Evolutionary conservation across 2,329 filamentous ascomycete genomes (phyloP).

Genomic region (Botrytis fragariae): DNA sequence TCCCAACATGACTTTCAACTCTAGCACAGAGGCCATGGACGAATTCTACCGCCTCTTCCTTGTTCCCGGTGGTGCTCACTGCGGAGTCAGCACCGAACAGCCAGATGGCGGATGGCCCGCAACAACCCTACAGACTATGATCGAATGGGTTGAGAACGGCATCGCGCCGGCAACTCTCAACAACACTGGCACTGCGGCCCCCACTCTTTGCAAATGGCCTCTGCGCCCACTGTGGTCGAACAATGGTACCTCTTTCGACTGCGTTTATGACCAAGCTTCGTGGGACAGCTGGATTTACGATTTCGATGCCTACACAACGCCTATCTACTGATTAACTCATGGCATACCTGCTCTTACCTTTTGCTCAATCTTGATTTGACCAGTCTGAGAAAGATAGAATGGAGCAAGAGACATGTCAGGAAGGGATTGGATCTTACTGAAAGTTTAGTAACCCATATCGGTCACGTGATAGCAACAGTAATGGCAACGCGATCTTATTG

Average conservation of each 20-base stretch:
- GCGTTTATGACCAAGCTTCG: neutral
- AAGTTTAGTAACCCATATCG: neutral
- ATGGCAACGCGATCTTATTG: neutral
- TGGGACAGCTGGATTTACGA: neutral
- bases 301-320: neutral
- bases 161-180: neutral
- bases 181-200: neutral
- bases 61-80: neutral
- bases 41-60: neutral
- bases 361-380: neutral
- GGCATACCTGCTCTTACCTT: too few species aligned
- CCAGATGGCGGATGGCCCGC: neutral
- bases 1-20: neutral
- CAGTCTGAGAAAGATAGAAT: neutral
- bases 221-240: neutral
- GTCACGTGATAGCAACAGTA: neutral
- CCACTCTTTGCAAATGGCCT: neutral
- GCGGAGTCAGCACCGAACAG: neutral
- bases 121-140: neutral
- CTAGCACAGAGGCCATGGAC: neutral
- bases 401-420: neutral
- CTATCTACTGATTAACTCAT: neutral
- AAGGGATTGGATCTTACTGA: neutral
- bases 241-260: neutral
- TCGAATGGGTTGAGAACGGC: neutral